These are phyloP conservation scores for Phylloporus sp. DNA, from an alignment of 768 basidiomycete genomes.

Conservation along the genomic window DNA sequence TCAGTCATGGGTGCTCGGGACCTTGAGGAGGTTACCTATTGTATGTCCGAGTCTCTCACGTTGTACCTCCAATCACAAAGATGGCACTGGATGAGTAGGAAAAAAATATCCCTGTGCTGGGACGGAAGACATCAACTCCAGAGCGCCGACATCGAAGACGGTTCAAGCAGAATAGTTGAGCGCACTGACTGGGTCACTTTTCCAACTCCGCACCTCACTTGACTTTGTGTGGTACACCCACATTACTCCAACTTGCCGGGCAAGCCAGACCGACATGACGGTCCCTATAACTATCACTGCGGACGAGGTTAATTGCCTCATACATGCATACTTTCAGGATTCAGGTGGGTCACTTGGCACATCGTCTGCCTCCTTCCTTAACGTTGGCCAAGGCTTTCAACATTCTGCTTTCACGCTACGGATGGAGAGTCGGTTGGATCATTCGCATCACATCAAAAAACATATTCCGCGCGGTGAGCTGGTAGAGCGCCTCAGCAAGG, in stretches of 20 bases:
- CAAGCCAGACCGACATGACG: conserved; percentile 24
- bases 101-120: background rate
- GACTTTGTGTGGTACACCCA: background rate
- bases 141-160: background rate
- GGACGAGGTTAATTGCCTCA: conserved; percentile 82
- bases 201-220: conserved; percentile 22
- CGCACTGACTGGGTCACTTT: background rate
- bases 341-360: conserved; percentile 48
- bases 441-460: conserved; percentile 62
- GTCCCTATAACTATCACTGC: conserved; percentile 63
- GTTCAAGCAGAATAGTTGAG: too few species aligned
- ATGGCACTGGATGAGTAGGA: background rate
- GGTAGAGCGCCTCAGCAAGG: conserved; percentile 74
- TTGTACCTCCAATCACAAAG: background rate
- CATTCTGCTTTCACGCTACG: conserved; percentile 82
- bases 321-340: conserved; percentile 80
- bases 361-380: conserved; percentile 5
- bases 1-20: conserved; percentile 15
- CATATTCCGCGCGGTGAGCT: conserved; percentile 81
- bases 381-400: conserved; percentile 53
- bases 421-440: conserved; percentile 68
- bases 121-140: background rate
- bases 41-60: background rate
- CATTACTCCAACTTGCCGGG: background rate
- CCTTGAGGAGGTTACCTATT: conserved; percentile 4